These are phyloP conservation scores for Zasmidium citrigriseum DNA, from an alignment of 2,329 filamentous ascomycete species.

Conservation along the genomic window DNA sequence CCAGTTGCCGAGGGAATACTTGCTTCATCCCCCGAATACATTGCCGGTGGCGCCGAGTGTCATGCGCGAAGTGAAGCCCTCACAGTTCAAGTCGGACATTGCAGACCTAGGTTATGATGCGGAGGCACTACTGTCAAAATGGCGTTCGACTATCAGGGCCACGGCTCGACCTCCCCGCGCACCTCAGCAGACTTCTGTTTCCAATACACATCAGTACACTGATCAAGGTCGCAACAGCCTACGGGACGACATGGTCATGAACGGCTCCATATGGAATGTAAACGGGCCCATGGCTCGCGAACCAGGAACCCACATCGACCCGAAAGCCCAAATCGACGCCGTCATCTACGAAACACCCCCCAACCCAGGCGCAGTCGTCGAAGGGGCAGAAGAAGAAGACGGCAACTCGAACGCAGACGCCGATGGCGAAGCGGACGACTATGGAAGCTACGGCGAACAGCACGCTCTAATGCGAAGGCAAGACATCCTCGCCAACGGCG, in stretches of 20 bases:
- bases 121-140: slow-evolving; percentile 31
- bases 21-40: slow-evolving; percentile 36
- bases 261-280: slow-evolving; percentile 28
- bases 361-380: slow-evolving; percentile 28
- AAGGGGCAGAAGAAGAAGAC: slow-evolving; percentile 23
- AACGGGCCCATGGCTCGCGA: slow-evolving; percentile 26
- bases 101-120: slow-evolving; percentile 29
- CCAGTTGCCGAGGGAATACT: slow-evolving; percentile 37
- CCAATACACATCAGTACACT: slow-evolving; percentile 4
- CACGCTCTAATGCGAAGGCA: slow-evolving; percentile 15
- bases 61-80: slow-evolving; percentile 36
- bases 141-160: slow-evolving; percentile 28
- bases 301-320: background rate
- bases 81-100: slow-evolving; percentile 13
- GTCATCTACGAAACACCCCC: slow-evolving; percentile 33
- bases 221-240: slow-evolving; percentile 6
- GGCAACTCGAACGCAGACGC: slow-evolving; percentile 19
- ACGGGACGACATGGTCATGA: slow-evolving; percentile 30
- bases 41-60: slow-evolving; percentile 40
- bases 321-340: slow-evolving; percentile 5
- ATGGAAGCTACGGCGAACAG: slow-evolving; percentile 11
- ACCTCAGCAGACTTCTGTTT: slow-evolving; percentile 1
- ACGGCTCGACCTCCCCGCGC: slow-evolving; percentile 20
- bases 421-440: slow-evolving; percentile 24
- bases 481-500: slow-evolving; percentile 2